These are phyloP conservation scores for Odontarrhena argentea DNA, from an alignment of 345 rosid genomes.

Conservation along the genomic window DNA sequence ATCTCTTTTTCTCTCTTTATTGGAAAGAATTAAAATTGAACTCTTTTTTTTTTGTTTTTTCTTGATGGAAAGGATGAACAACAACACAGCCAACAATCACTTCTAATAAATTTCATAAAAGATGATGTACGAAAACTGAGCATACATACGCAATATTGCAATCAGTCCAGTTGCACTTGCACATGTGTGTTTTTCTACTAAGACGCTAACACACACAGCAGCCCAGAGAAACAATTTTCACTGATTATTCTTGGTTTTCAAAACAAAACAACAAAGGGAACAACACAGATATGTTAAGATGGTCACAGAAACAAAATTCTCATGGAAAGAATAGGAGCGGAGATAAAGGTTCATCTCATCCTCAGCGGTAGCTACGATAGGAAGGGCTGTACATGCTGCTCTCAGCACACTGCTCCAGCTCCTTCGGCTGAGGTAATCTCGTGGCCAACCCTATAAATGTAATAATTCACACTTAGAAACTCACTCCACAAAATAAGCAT, in stretches of 20 bases:
- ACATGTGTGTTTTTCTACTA: neutral
- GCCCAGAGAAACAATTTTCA: neutral
- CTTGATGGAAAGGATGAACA: too few relatives aligned
- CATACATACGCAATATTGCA: neutral
- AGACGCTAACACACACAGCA: neutral
- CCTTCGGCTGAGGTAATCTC: constrained; percentile 76
- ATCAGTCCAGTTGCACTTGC: neutral
- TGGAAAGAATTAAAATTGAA: too few relatives aligned
- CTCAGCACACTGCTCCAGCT: constrained; percentile 80
- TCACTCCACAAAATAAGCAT: neutral
- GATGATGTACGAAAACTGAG: neutral
- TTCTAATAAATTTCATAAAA: neutral
- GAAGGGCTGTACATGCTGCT: constrained; percentile 94
- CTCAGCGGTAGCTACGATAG: constrained; percentile 69
- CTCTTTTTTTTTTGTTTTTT: too few relatives aligned
- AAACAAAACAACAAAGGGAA: constrained; percentile 5
- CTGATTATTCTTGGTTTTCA: neutral
- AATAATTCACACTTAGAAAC: neutral
- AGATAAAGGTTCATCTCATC: constrained; percentile 4
- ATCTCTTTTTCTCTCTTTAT: too few relatives aligned
- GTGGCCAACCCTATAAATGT: constrained; percentile 70
- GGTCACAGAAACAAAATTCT: neutral
- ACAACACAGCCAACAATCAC: too few relatives aligned
- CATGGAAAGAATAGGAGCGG: constrained; percentile 24
- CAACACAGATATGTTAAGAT: constrained; percentile 13